phyloP scores from a whole-genome alignment of 2,329 filamentous ascomycete genomes.

The Fusarium tuaranense region DNA sequence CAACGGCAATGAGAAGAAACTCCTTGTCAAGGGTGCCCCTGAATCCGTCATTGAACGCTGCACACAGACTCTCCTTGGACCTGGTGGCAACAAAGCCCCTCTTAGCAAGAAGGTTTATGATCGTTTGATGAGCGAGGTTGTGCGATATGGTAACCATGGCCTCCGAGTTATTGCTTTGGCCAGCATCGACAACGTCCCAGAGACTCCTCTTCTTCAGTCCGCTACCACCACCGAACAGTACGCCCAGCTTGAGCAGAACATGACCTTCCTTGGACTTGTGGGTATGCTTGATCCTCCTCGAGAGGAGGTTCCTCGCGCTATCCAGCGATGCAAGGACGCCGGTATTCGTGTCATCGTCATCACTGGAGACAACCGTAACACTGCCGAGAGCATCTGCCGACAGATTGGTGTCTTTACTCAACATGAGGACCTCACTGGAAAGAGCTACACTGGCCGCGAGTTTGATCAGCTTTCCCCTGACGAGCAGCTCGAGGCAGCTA shows the following conservation, averaged over 20 bases:
- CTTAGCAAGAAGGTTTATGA: slow-evolving; percentile 77
- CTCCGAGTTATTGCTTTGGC: slow-evolving; percentile 96
- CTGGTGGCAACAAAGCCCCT: slow-evolving; percentile 80
- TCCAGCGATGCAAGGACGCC: slow-evolving; percentile 89
- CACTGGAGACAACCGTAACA: slow-evolving; percentile 97
- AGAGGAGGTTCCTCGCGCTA: slow-evolving; percentile 87
- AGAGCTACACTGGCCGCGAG: slow-evolving; percentile 95
- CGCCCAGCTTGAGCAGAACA: slow-evolving; percentile 86
- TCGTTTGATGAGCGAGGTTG: slow-evolving; percentile 81
- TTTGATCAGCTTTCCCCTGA: slow-evolving; percentile 86
- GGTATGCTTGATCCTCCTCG: slow-evolving; percentile 98
- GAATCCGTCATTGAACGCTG: slow-evolving; percentile 95
- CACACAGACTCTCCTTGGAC: slow-evolving; percentile 81
- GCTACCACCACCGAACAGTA: slow-evolving; percentile 90
- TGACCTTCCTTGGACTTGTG: slow-evolving; percentile 93
- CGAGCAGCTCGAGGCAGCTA: slow-evolving; percentile 87
- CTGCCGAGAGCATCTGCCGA: slow-evolving; percentile 96
- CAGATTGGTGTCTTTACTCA: slow-evolving; percentile 93
- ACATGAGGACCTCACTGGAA: slow-evolving; percentile 85
- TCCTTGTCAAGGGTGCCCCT: slow-evolving; percentile 96
- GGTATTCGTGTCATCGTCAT: slow-evolving; percentile 98
- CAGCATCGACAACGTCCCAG: slow-evolving; percentile 79
- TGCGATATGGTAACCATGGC: slow-evolving; percentile 91
- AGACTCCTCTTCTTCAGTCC: slow-evolving; percentile 75
- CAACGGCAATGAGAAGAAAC: slow-evolving; percentile 75